Conservation (phyloP, 306 rosid species). For the Carpinus fangiana region DNA sequence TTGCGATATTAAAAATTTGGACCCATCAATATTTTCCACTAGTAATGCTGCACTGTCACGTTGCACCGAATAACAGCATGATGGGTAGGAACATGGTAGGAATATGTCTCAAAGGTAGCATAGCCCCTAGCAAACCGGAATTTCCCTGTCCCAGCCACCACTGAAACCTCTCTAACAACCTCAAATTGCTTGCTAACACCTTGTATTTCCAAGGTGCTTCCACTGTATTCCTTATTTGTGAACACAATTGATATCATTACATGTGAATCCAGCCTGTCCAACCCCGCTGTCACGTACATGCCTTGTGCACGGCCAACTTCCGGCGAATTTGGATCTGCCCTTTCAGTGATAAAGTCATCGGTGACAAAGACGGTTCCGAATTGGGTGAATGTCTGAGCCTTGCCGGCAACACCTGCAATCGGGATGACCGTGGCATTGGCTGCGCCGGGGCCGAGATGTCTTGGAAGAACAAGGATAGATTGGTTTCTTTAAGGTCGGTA, state of each 20-base stretch:
- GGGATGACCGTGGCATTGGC: constrained; percentile 25
- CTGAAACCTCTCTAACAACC: background rate
- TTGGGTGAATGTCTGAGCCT: constrained; percentile 20
- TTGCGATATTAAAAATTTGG: background rate
- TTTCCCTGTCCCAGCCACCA: constrained; percentile 4
- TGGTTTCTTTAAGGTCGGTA: constrained; percentile 14
- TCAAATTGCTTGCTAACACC: constrained; percentile 22
- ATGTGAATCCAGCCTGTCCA: constrained; percentile 22
- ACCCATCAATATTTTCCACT: background rate
- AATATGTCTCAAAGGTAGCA: background rate
- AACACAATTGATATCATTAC: constrained; percentile 27
- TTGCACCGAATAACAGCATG: constrained; percentile 8
- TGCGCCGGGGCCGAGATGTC: constrained; percentile 1
- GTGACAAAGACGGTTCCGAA: constrained; percentile 25
- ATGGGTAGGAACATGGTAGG: background rate
- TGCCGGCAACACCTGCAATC: constrained; percentile 24
- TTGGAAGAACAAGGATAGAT: constrained; percentile 20
- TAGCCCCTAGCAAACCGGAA: constrained; percentile 19
- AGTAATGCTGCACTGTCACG: background rate
- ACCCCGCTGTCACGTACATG: constrained; percentile 5
- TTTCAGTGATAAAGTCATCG: constrained; percentile 27
- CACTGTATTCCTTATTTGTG: constrained; percentile 19
- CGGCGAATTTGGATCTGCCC: background rate
- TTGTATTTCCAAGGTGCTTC: constrained; percentile 26
- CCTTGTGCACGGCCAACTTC: constrained; percentile 28